Conservation (phyloP, 345 rosid genomes). For the Brassica napus region Da-Ae NC_063443.1:19543501-19544000, state of each 20-base stretch:
- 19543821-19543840: slow-evolving; percentile 67
- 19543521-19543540: background rate
- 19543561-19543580: slow-evolving; percentile 64
- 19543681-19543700: background rate
- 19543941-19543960: slow-evolving; percentile 79
- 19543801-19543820: slow-evolving; percentile 86
- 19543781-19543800: slow-evolving; percentile 59
- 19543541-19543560: slow-evolving; percentile 36
- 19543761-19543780: slow-evolving; percentile 88
- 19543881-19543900: background rate
- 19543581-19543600: slow-evolving; percentile 86
- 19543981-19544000: slow-evolving; percentile 88
- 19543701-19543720: slow-evolving; percentile 53
- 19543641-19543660: background rate
- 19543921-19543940: slow-evolving; percentile 52
- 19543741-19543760: slow-evolving; percentile 48
- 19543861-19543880: background rate
- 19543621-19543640: slow-evolving; percentile 58
- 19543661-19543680: background rate
- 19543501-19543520: background rate
- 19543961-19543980: slow-evolving; percentile 53
- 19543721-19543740: slow-evolving; percentile 84
- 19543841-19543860: slow-evolving; percentile 58
- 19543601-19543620: slow-evolving; percentile 67
- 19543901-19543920: background rate